These are phyloP conservation scores for Astrocystis sublimbata DNA, from an alignment of 495 filamentous ascomycete genomes.

Conservation along the genomic window DNA sequence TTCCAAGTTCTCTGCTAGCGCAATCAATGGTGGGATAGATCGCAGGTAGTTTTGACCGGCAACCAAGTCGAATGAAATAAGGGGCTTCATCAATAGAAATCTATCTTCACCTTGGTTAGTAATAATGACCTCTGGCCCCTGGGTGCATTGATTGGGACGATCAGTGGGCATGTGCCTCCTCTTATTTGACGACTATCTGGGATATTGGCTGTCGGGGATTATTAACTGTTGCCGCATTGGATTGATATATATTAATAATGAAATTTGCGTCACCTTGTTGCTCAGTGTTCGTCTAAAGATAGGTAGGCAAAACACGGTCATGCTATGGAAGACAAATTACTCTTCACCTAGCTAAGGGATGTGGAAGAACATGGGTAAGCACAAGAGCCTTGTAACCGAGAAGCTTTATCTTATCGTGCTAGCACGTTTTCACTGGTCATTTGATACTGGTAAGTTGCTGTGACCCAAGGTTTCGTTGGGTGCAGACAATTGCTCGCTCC, in stretches of 20 bases:
- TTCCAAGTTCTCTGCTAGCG: too few relatives aligned
- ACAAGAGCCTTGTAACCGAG: too few relatives aligned
- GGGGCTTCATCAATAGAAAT: not conserved
- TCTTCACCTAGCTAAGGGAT: not conserved
- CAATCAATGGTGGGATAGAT: too few relatives aligned
- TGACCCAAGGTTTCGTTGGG: too few relatives aligned
- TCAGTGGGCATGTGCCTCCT: not conserved
- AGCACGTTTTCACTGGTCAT: too few relatives aligned
- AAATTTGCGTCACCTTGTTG: not conserved
- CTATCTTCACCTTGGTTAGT: not conserved
- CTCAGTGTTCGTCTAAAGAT: not conserved
- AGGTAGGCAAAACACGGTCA: not conserved
- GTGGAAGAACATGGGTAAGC: too few relatives aligned
- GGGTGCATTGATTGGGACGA: not conserved
- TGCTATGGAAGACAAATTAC: not conserved
- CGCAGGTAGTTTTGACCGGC: too few relatives aligned
- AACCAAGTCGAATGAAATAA: too few relatives aligned
- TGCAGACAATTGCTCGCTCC: too few relatives aligned
- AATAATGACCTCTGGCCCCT: not conserved
- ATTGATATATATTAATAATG: not conserved
- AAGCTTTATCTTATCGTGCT: too few relatives aligned
- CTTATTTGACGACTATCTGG: not conserved
- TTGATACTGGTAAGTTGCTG: too few relatives aligned
- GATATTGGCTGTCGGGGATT: not conserved
- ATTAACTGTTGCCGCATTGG: not conserved